Conservation (phyloP, 306 rosid genomes). For the Lotus japonicus region DNA sequence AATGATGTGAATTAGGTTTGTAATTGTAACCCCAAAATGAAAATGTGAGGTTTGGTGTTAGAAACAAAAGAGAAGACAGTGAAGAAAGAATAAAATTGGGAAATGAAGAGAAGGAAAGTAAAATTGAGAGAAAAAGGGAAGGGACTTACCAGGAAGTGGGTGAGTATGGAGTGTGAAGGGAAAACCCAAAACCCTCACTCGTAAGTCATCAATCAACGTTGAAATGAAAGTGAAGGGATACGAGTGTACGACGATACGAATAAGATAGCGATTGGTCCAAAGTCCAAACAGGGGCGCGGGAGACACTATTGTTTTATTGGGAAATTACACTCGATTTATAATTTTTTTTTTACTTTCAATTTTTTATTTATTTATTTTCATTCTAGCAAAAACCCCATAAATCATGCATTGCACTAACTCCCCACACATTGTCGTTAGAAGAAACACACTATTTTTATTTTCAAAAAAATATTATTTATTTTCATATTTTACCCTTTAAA, state of each 20-base stretch:
- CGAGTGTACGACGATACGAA: not conserved
- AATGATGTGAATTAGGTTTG: not conserved
- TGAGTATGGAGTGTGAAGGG: not conserved
- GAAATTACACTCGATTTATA: too few relatives aligned
- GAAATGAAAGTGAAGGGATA: not conserved
- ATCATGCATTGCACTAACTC: too few relatives aligned
- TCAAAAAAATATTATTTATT: too few relatives aligned
- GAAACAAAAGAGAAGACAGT: not conserved
- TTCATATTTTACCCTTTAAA: too few relatives aligned
- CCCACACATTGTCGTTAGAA: too few relatives aligned
- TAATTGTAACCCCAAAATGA: not conserved
- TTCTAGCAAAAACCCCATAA: too few relatives aligned
- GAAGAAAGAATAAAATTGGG: not conserved
- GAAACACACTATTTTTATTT: too few relatives aligned
- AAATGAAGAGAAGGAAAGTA: not conserved
- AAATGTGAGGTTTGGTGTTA: too few relatives aligned
- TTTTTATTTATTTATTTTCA: too few relatives aligned
- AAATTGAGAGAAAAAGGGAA: not conserved
- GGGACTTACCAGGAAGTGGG: not conserved
- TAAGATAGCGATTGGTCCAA: conserved; percentile 13
- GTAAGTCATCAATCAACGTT: not conserved
- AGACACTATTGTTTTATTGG: not conserved
- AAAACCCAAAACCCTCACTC: conserved; percentile 20
- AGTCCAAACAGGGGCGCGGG: conserved; percentile 18
- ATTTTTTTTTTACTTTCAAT: too few relatives aligned